Evolutionary conservation across 768 basidiomycete genomes (phyloP).

Genomic region (Rhizopogon sp.): DNA sequence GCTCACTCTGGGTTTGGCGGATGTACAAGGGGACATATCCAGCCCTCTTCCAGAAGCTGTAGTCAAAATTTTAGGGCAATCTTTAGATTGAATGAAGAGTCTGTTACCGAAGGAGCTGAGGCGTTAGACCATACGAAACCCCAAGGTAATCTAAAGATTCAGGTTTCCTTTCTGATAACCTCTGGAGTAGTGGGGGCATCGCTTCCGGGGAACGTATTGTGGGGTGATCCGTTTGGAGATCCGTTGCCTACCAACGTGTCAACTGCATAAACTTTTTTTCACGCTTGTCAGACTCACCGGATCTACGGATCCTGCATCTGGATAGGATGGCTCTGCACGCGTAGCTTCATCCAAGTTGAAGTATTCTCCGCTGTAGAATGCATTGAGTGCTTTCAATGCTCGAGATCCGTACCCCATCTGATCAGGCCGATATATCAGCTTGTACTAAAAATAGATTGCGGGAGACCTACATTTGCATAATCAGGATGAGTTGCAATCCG

Average conservation of each 20-base stretch:
- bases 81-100: neutral
- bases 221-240: slow-evolving; percentile 75
- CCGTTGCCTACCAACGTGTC: slow-evolving; percentile 30
- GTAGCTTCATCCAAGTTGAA: slow-evolving; percentile 77
- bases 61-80: neutral
- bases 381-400: slow-evolving; percentile 79
- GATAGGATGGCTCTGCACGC: slow-evolving; percentile 50
- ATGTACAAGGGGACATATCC: slow-evolving; percentile 91
- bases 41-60: slow-evolving; percentile 91
- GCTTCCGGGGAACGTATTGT: slow-evolving; percentile 63
- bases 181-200: slow-evolving; percentile 92
- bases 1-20: slow-evolving; percentile 88
- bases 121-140: slow-evolving; percentile 92
- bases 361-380: slow-evolving; percentile 91
- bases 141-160: slow-evolving; percentile 92
- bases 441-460: neutral
- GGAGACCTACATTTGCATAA: slow-evolving; percentile 70
- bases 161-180: slow-evolving; percentile 84
- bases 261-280: neutral
- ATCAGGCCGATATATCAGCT: slow-evolving; percentile 1
- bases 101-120: slow-evolving; percentile 67
- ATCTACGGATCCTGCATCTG: slow-evolving; percentile 48
- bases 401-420: slow-evolving; percentile 98
- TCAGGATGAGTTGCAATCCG: slow-evolving; percentile 95
- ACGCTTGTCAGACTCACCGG: slow-evolving; percentile 27